Evolutionary conservation across 352 stramenopile genomes (phyloP).

Genomic region (Vaucheria bursata): DNA sequence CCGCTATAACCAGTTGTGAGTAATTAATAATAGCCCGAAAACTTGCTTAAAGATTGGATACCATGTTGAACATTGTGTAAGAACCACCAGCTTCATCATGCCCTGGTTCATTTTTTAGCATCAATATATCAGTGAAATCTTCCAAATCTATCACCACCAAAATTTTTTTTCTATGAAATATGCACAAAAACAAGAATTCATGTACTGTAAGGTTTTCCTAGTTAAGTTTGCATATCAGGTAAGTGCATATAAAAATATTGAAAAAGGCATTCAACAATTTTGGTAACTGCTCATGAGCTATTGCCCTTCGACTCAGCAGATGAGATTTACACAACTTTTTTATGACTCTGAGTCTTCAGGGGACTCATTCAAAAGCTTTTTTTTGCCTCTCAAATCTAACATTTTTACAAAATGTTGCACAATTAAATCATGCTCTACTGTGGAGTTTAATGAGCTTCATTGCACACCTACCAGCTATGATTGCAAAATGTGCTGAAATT

Average conservation of each 20-base stretch:
- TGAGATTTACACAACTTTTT: not conserved
- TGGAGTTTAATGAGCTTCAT: too few relatives aligned
- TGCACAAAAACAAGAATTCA: slow-evolving; percentile 1
- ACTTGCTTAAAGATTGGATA: slow-evolving; percentile 50
- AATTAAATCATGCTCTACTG: too few relatives aligned
- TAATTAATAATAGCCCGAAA: slow-evolving; percentile 35
- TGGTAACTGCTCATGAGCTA: not conserved
- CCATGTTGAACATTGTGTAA: slow-evolving; percentile 23
- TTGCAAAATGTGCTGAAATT: too few relatives aligned
- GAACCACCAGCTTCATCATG: slow-evolving; percentile 7
- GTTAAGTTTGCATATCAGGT: not conserved
- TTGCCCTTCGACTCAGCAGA: not conserved
- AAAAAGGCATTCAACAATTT: not conserved
- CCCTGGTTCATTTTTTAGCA: not conserved
- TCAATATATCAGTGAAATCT: slow-evolving; percentile 14
- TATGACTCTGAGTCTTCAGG: not conserved
- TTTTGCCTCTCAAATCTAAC: too few relatives aligned
- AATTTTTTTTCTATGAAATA: slow-evolving; percentile 32
- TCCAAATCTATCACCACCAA: slow-evolving; percentile 26
- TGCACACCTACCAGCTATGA: too few relatives aligned
- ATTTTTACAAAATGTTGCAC: too few relatives aligned
- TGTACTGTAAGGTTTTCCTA: not conserved
- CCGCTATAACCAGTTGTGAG: slow-evolving; percentile 53
- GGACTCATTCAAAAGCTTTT: too few relatives aligned
- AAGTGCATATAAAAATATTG: not conserved